Evolutionary conservation across 2,329 filamentous ascomycete species (phyloP), one percentile per base, ranked within the genome.

Genomic region (Aureobasidium sp.): DNA sequence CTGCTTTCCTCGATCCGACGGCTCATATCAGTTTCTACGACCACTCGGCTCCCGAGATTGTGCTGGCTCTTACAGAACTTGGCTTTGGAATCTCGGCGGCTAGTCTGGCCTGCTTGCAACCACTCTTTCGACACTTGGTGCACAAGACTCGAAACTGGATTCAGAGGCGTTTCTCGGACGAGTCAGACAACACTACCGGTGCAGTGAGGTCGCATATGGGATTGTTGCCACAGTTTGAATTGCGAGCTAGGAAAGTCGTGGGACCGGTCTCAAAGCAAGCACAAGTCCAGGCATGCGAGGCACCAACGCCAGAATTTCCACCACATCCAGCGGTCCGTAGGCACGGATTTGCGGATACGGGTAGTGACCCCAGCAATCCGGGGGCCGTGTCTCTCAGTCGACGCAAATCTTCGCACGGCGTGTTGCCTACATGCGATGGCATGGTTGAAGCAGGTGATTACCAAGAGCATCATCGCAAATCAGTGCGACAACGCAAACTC

Each of bases 11-110:
- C 29, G 22, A 59, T 19, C 54, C 44, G 14, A 14, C 29, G 29
- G 33, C 22, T 31, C 31, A n/a, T 9, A 31, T 42, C 7, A 48
- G 42, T 4, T 59, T 59, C 22, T 59, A 59, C 19, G 54, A 59
- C 6, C 42, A 59, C 19, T 59, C 54, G n/a, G 54, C 54, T 15
- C 54, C 54, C 14, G 67, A 66, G 33, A 69, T 72, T 29, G 68
- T 69, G 65, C 31, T 48, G 39, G 69, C 69, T 3, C 67, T 68
- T 37, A 61, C 70, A 27, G 73, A 75, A 62, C 68, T 68, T 27
- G 72, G 72, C 15, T 64, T 74, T 3, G 71, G 70, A 35, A 71
- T 74, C 15, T 67, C 67, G 14, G 72, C 73, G 24, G 69, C 71
- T 5, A 70, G 70, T 6, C 62, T 72, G 12, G 69, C 71, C 5